Percentiles rank a stretch among this genome's conserved stretches.
Conservation (phyloP, 257 asterid genomes). For the Nicotiana knightiana region DNA sequence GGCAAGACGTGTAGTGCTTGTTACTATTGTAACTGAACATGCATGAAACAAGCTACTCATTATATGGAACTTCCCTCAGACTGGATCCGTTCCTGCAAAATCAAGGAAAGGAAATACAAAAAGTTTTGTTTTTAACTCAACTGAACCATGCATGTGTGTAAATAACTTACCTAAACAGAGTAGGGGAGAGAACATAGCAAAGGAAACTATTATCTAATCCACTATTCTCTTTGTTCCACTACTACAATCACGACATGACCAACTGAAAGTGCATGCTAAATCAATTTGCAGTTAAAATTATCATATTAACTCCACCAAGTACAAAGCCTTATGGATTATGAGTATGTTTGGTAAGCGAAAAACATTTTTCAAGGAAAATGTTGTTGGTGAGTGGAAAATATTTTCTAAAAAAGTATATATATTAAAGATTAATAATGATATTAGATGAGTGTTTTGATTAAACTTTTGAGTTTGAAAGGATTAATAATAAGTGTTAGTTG, state of each 20-base stretch:
- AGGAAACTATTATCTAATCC: not conserved
- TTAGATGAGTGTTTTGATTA: not conserved
- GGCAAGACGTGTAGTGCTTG: slow-evolving; percentile 29
- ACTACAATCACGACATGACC: not conserved
- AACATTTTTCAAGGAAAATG: not conserved
- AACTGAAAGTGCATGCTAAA: not conserved
- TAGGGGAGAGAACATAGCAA: not conserved
- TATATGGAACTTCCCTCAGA: slow-evolving; percentile 28
- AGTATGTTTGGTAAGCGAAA: not conserved
- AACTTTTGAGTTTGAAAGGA: not conserved
- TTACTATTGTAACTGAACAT: slow-evolving; percentile 35
- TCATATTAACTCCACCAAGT: not conserved
- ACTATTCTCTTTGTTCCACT: not conserved
- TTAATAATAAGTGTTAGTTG: not conserved
- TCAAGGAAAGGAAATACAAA: not conserved
- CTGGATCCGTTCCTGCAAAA: not conserved
- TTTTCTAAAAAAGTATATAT: too few species aligned
- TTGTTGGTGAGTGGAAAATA: not conserved
- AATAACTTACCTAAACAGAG: not conserved
- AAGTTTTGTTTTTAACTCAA: not conserved
- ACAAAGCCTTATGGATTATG: not conserved
- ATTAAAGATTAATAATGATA: too few species aligned
- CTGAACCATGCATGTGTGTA: not conserved
- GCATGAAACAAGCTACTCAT: slow-evolving; percentile 63
- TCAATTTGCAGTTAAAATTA: not conserved